Conservation (phyloP, 2,329 filamentous ascomycete species). For the Aspergillus sp. region DNA sequence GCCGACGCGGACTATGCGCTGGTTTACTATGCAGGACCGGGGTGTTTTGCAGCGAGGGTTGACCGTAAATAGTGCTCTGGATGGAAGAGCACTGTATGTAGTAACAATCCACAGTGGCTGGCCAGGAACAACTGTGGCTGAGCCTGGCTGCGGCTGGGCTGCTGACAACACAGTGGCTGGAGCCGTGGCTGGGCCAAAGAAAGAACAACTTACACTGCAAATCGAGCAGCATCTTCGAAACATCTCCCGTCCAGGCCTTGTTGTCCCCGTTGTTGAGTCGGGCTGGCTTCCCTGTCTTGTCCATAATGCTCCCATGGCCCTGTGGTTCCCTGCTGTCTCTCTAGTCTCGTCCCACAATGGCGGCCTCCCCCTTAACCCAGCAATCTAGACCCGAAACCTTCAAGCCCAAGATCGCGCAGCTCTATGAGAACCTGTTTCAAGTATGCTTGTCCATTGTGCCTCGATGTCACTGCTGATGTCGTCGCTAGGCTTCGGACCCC, state of each 20-base stretch:
- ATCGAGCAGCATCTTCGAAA: too few species aligned
- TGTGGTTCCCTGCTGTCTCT: not conserved
- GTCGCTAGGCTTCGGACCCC: slow-evolving; percentile 52
- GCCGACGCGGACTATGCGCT: slow-evolving; percentile 1
- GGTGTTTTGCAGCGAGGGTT: slow-evolving; percentile 4
- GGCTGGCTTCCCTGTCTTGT: too few species aligned
- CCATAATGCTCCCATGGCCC: too few species aligned
- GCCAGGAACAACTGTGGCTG: too few species aligned
- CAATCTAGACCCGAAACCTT: slow-evolving; percentile 84
- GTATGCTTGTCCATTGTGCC: slow-evolving; percentile 27
- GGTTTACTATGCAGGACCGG: slow-evolving; percentile 3
- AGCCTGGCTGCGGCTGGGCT: not conserved
- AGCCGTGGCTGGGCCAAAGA: slow-evolving; percentile 1
- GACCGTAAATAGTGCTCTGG: not conserved
- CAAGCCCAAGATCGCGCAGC: slow-evolving; percentile 83
- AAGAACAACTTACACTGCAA: too few species aligned
- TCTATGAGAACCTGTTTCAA: slow-evolving; percentile 75
- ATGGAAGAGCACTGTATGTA: not conserved
- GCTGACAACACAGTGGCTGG: not conserved
- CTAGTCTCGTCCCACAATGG: slow-evolving; percentile 47
- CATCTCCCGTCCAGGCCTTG: too few species aligned
- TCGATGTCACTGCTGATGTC: slow-evolving; percentile 9
- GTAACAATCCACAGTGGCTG: too few species aligned
- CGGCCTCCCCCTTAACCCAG: slow-evolving; percentile 85
- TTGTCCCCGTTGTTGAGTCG: too few species aligned